Conservation (phyloP, 225 moss, liverwort and hornwort genomes). For the Sphagnum tenellum region DNA sequence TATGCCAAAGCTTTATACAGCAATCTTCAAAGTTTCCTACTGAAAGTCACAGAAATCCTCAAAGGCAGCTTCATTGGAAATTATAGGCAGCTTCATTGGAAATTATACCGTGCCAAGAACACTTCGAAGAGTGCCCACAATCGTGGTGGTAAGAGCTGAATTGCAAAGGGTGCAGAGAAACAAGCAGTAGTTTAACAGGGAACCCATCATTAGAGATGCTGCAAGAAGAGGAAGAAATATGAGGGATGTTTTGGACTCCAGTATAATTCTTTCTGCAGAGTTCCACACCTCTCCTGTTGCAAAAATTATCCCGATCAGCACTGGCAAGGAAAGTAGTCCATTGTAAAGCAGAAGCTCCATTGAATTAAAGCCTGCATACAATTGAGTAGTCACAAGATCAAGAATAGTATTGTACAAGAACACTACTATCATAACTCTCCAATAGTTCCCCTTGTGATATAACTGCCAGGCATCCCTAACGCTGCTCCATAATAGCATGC, state of each 20-base stretch:
- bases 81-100: conserved; percentile 4
- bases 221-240: conserved; percentile 34
- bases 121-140: conserved; percentile 50
- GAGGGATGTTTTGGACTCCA: conserved; percentile 31
- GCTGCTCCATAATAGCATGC: no score
- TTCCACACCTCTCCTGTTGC: conserved; percentile 45
- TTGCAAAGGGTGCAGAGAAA: conserved; percentile 60
- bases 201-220: conserved; percentile 49
- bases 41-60: no score
- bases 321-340: conserved; percentile 52
- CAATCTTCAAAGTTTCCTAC: no score
- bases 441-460: no score
- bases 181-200: conserved; percentile 48
- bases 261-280: conserved; percentile 28
- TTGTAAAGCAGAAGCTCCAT: conserved; percentile 50
- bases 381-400: neutral
- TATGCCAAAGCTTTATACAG: no score
- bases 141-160: conserved; percentile 56
- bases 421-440: no score
- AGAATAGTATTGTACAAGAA: neutral
- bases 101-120: conserved; percentile 40
- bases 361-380: conserved; percentile 41
- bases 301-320: conserved; percentile 36
- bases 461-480: no score
- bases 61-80: neutral